Conservation (phyloP, 1,139 yeast species). For the Pichia sp. region DNA sequence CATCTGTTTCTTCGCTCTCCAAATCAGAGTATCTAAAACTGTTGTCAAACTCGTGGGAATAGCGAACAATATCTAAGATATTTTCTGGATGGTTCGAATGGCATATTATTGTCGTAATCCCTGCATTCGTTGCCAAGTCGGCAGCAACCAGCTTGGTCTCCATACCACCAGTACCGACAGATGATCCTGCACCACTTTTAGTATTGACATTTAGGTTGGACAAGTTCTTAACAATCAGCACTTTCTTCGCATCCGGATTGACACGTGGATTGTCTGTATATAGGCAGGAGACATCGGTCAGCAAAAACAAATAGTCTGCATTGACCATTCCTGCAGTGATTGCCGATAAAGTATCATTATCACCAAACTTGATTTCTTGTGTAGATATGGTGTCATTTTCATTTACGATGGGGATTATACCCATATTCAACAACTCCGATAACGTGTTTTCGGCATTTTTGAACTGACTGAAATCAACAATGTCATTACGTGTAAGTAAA, state of each 20-base stretch:
- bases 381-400: conserved; percentile 94
- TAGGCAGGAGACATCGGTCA: conserved; percentile 94
- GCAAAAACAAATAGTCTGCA: conserved; percentile 84
- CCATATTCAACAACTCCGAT: conserved; percentile 76
- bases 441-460: conserved; percentile 89
- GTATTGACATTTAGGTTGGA: conserved; percentile 72
- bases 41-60: conserved; percentile 48
- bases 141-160: conserved; percentile 95
- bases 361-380: conserved; percentile 93
- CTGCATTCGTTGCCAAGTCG: conserved; percentile 89
- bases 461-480: conserved; percentile 86
- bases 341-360: conserved; percentile 92
- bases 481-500: conserved; percentile 85
- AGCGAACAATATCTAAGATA: conserved; percentile 67
- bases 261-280: conserved; percentile 88
- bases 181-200: conserved; percentile 61
- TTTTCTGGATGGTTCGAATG: conserved; percentile 72
- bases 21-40: conserved; percentile 22
- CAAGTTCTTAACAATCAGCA: conserved; percentile 75
- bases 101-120: conserved; percentile 86
- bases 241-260: conserved; percentile 80
- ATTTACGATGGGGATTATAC: conserved; percentile 90
- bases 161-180: conserved; percentile 99
- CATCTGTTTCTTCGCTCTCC: conserved; percentile 26
- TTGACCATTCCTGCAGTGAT: conserved; percentile 93